Percentiles rank a stretch among this genome's conserved stretches.
phyloP scores from a whole-genome alignment of 495 filamentous ascomycete species.

The Amniculicola lignicola region DNA sequence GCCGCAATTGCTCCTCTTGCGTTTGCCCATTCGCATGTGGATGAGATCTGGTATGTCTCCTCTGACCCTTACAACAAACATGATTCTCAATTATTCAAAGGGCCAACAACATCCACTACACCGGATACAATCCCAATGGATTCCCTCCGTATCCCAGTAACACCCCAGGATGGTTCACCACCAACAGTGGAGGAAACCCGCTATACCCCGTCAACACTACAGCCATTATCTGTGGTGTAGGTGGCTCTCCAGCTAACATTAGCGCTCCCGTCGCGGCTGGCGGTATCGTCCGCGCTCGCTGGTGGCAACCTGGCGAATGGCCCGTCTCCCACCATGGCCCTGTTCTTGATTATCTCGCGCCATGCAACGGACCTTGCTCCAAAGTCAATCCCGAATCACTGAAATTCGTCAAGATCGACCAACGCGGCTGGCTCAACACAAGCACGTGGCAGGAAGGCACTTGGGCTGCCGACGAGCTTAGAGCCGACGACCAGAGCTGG shows the following conservation, averaged over 20 bases:
- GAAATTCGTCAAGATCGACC: conserved; percentile 74
- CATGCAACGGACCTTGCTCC: conserved; percentile 68
- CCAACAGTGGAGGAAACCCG: conserved; percentile 17
- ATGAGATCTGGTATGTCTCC: too few species aligned
- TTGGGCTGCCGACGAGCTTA: conserved; percentile 68
- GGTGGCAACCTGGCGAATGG: conserved; percentile 45
- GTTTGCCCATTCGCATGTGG: too few species aligned
- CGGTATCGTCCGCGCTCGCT: conserved; percentile 1
- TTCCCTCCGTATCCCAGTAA: conserved; percentile 10
- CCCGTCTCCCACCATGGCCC: conserved; percentile 66
- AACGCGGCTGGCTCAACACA: conserved; percentile 57
- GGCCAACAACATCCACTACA: too few species aligned
- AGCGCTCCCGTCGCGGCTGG: conserved; percentile 15
- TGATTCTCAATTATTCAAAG: too few species aligned
- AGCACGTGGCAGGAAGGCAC: conserved; percentile 45
- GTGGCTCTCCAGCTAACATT: conserved; percentile 14
- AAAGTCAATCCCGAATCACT: conserved; percentile 61
- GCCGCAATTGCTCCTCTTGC: too few species aligned
- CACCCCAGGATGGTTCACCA: conserved; percentile 22
- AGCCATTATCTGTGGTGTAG: conserved; percentile 16
- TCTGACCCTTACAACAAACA: too few species aligned
- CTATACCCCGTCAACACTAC: conserved; percentile 10
- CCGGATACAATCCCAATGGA: too few species aligned
- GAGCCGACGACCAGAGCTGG: conserved; percentile 65
- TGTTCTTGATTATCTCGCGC: conserved; percentile 72